Base-by-base conservation (phyloP, 495 filamentous ascomycete species). In the Ascobolus immersus region DNA sequence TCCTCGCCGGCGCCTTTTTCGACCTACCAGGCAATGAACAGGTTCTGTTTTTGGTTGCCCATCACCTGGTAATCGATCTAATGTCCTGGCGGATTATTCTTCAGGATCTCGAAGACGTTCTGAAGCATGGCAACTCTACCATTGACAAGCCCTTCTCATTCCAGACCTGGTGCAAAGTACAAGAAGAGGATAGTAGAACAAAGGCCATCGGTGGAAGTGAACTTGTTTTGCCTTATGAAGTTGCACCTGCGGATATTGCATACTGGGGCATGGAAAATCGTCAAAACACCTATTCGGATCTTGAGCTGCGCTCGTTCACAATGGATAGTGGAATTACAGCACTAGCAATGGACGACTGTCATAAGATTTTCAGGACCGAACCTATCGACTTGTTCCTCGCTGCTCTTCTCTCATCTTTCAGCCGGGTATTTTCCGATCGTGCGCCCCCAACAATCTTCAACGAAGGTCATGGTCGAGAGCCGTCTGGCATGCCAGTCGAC, bases 61-160 rank as follows among this genome's bases (percentile, higher is more conserved):
- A 77, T 41, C 73, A 77, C 39, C 49, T 76, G 1, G 68, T 71
- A 2, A 59, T 77, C 19, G 73, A 79, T 38, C 62, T 74, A 19
- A 64, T 71, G 6, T 77, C 73, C 0, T 77, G 71, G 72, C 56
- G 64, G 13, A 57, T 74, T 13, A 65, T 79, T 5, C 54, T 73
- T 10, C 57, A 71, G 32, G 73, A 79, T 33, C 38, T 77, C 24
- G 71, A 75, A 39, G 63, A 71, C n/a, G 36, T 73, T 1, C 45
- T 79, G 3, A 39, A 57, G 11, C 55, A 58, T 26, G 57, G 62
- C 28, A n/a, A n/a, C n/a, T n/a, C n/a, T n/a, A n/a, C n/a, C n/a
- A 37, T 54, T 2, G 48, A 43, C 12, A 44, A 46, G 4, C 55
- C 57, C 1, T 56, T 74, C 35, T 63, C 71, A 0, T 77, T 73